These are phyloP conservation scores for Cubamyces lactineus DNA, from an alignment of 768 basidiomycete species.

Conservation along the genomic window DNA sequence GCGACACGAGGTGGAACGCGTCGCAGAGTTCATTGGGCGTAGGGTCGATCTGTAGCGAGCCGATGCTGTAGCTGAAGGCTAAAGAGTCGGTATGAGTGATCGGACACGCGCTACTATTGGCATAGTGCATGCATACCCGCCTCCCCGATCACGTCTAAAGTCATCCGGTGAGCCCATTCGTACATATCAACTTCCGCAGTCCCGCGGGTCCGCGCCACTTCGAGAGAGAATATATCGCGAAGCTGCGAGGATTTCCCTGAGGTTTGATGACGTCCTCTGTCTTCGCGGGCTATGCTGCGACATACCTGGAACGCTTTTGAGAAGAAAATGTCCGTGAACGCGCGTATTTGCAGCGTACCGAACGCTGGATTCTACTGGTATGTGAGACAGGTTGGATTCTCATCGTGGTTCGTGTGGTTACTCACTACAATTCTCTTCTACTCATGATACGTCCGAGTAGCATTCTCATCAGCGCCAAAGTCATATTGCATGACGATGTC, in stretches of 20 bases:
- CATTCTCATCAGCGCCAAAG: not conserved
- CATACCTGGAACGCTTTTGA: constrained; percentile 55
- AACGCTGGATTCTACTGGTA: constrained; percentile 64
- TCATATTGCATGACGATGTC: no score
- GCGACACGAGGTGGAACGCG: constrained; percentile 35
- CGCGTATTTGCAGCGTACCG: constrained; percentile 58
- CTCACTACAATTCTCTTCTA: constrained; percentile 8
- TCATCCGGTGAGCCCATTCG: constrained; percentile 38
- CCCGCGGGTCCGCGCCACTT: constrained; percentile 36
- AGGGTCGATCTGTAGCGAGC: constrained; percentile 32
- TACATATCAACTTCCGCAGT: constrained; percentile 35
- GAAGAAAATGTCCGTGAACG: constrained; percentile 58
- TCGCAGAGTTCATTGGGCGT: constrained; percentile 36
- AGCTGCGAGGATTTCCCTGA: constrained; percentile 16
- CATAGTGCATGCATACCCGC: constrained; percentile 33
- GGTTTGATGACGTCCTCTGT: no score
- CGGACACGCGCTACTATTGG: no score
- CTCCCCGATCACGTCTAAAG: constrained; percentile 46
- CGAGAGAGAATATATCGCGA: constrained; percentile 23
- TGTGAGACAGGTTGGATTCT: not conserved
- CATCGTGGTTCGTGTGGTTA: not conserved
- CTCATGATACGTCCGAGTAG: not conserved
- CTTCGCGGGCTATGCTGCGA: not conserved
- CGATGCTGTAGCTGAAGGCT: constrained; percentile 41
- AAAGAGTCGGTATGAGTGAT: not conserved